Base-by-base conservation (phyloP, 2,329 filamentous ascomycete genomes). In the Talaromyces sp. region DNA sequence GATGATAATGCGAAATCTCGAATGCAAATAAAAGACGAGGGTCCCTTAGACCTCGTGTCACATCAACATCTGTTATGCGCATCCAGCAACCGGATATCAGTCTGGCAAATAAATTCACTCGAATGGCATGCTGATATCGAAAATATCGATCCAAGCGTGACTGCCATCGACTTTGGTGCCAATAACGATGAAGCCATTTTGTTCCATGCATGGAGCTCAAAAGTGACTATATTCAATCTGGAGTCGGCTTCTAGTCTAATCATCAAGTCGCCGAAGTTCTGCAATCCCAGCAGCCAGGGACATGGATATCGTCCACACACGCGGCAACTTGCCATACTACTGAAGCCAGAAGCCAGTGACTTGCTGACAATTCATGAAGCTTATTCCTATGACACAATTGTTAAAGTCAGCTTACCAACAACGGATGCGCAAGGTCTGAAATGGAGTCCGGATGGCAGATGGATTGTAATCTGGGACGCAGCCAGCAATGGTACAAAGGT, bases 401-500 rank as follows among this genome's bases (percentile, higher is more conserved):
- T 65, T 9, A 69, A 67, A 8, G 65, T 70, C 5, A 65, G 70
- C 1, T 66, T 82, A 6, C 63, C 80, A 1, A 84, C 82, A 2
- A 66, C 76, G 15, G 83, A 86, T 71, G 83, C 81, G 1, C 80
- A 81, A 60, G 80, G 80, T 0, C 56, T 86, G 36, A 80, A 79
- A 65, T 86, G 83, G 83, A 84, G 81, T 62, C 77, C 78, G 0
- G 81, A 85, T 68, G 82, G 83, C 3, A 74, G 75, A 60, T 86
- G 84, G 84, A 71, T 86, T 59, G 80, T 78, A 1, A 67, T 85
- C 3, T 80, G 82, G 75, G 84, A 85, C 63, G 70, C 79, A 33
- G 74, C 81, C 2, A 80, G 78, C 57, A 70, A 73, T 6, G 78
- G 79, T 7, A 79, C 78, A 35, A 78, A 76, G 56, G 66, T 84